Evolutionary conservation across 805 yeast genomes (phyloP).

Genomic region (Starmerella tilneyi): DNA sequence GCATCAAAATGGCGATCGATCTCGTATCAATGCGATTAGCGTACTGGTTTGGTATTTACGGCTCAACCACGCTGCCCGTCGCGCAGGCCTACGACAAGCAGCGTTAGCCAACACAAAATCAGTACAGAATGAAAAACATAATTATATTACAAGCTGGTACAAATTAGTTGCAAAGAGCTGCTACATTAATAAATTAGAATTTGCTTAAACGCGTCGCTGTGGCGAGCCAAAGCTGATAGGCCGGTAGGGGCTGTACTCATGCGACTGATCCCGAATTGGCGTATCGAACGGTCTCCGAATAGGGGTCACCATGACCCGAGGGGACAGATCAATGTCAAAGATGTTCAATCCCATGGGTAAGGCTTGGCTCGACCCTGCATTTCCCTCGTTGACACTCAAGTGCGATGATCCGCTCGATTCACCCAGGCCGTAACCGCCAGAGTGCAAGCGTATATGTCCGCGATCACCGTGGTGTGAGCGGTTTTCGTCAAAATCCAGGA

Average conservation of each 20-base stretch:
- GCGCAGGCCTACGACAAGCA: too few species aligned
- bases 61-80: background rate
- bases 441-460: background rate
- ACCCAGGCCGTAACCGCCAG: background rate
- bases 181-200: background rate
- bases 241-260: constrained; percentile 25
- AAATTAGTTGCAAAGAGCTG: background rate
- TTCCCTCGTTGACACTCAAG: background rate
- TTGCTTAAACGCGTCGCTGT: background rate
- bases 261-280: constrained; percentile 26
- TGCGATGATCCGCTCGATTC: background rate
- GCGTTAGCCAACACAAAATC: too few species aligned
- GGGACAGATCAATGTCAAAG: constrained; percentile 14
- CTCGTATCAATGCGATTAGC: constrained; percentile 84
- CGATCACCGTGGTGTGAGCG: background rate
- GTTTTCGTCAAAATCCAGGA: constrained; percentile 13
- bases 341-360: background rate
- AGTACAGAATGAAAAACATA: background rate
- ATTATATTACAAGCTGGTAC: background rate
- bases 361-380: background rate
- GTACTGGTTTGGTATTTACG: constrained; percentile 71
- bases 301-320: constrained; percentile 22
- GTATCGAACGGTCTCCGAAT: constrained; percentile 26
- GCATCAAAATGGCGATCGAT: constrained; percentile 88
- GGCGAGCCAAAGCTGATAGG: constrained; percentile 23